Percentiles rank a stretch among this genome's conserved stretches.
phyloP scores from a whole-genome alignment of 495 filamentous ascomycete species.

The Parmelia sp. region DNA sequence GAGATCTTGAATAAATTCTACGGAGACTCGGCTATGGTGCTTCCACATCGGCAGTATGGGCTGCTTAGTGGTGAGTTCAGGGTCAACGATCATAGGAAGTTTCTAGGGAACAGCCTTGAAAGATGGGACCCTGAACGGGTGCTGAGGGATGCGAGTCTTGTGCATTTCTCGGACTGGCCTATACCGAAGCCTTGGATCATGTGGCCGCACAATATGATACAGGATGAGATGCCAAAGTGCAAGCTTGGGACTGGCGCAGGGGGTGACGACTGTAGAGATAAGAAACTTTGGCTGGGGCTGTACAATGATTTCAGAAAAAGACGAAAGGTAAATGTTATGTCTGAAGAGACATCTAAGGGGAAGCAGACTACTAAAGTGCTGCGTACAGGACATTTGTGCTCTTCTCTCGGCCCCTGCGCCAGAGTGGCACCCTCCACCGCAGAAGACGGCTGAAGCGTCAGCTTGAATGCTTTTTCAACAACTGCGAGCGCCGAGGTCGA shows the following conservation, averaged over 20 bases:
- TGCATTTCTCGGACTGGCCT: conserved; percentile 80
- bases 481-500: background rate
- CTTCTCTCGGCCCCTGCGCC: conserved; percentile 45
- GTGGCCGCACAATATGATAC: conserved; percentile 49
- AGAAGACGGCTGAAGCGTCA: background rate
- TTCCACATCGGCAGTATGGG: conserved; percentile 70
- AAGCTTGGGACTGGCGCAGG: conserved; percentile 38
- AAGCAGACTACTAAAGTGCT: background rate
- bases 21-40: conserved; percentile 55
- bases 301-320: conserved; percentile 61
- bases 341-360: background rate
- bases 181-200: conserved; percentile 66
- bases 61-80: conserved; percentile 69
- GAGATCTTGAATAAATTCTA: conserved; percentile 71
- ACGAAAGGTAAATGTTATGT: conserved; percentile 43
- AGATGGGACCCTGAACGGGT: conserved; percentile 62
- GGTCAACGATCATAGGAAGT: conserved; percentile 47
- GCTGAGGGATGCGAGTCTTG: conserved; percentile 61
- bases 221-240: conserved; percentile 54
- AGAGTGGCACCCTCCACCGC: conserved; percentile 30
- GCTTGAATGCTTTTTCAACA: background rate
- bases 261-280: conserved; percentile 51
- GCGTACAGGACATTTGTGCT: conserved; percentile 40
- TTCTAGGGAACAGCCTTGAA: conserved; percentile 56
- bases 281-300: conserved; percentile 63